Evolutionary conservation across 2,329 filamentous ascomycete species (phyloP), one percentile per base, ranked within the genome.

Genomic region (Xylariaceae sp.): DNA sequence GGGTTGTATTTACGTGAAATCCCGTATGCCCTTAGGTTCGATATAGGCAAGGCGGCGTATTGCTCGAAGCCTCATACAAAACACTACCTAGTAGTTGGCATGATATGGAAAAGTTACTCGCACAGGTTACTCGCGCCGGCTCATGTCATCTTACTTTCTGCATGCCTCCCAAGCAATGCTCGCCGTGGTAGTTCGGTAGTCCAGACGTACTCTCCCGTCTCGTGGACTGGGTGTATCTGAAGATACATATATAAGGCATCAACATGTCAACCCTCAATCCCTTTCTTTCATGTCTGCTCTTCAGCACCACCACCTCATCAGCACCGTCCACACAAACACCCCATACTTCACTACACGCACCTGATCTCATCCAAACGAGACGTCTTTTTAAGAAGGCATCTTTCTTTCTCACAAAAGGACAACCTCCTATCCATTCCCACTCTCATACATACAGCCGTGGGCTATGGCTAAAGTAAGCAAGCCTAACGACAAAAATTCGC

Each of bases 111-210:
- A 11, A 37, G 8, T 11, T 11, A 19, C 35, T 37, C 35, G 12
- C 8, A 29, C 27, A 27, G 45, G 48, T 19, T 19, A 19, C 19
- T 19, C 19, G 19, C 19, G 19, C 19, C 19, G 19, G 19, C 19
- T 27, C 49, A 48, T 35, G 53, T 58, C 53, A 58, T 50, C 56
- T 11, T 37, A 53, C 49, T 55, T 56, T 56, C 47, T 56, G 47
- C 50, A 53, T 55, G 35, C 5, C 35, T 37, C 5, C 46, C 43
- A 32, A 47, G 30, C 4, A 30, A 27, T 39, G 32, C n/a, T 58
- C 56, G 53, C 51, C 56, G 56, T 56, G 53, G 53, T 47, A 53
- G 45, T 49, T 27, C 56, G 8, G 35, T 11, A 6, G 35, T 37
- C 35, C 35, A 40, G 29, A 37, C 43, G 1, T 48, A 19, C 35